Conservation (phyloP, 495 filamentous ascomycete genomes). For the Bacidia gigantensis region DNA sequence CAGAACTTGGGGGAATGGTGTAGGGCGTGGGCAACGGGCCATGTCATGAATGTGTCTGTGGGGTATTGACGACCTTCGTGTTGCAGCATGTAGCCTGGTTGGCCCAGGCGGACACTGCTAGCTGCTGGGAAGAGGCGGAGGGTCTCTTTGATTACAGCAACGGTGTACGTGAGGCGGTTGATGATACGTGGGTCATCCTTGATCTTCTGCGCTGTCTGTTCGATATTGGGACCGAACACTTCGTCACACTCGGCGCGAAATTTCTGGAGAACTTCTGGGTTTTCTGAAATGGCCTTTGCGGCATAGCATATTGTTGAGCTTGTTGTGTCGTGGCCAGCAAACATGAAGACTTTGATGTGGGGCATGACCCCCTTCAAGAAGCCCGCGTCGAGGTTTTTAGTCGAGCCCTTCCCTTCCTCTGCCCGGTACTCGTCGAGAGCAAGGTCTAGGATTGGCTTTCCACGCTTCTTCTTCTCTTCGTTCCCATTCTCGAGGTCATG, state of each 20-base stretch:
- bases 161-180: constrained; percentile 10
- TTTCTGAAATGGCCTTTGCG: constrained; percentile 10
- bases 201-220: constrained; percentile 7
- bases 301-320: constrained; percentile 17
- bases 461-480: background rate
- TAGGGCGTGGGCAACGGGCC: constrained; percentile 5
- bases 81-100: constrained; percentile 5
- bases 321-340: constrained; percentile 29
- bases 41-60: constrained; percentile 10
- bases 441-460: constrained; percentile 14
- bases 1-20: constrained; percentile 8
- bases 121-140: constrained; percentile 15
- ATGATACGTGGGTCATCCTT: constrained; percentile 10
- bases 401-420: background rate
- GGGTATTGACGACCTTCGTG: constrained; percentile 11
- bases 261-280: constrained; percentile 6
- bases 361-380: constrained; percentile 7
- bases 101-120: constrained; percentile 9
- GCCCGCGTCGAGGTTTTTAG: background rate
- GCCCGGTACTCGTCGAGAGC: constrained; percentile 12
- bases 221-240: constrained; percentile 8
- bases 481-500: background rate
- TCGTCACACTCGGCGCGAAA: constrained; percentile 13
- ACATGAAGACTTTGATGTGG: constrained; percentile 27
- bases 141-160: constrained; percentile 14